Base-by-base conservation (phyloP, 2,329 filamentous ascomycete genomes). In the Colletotrichum eleusines region DNA sequence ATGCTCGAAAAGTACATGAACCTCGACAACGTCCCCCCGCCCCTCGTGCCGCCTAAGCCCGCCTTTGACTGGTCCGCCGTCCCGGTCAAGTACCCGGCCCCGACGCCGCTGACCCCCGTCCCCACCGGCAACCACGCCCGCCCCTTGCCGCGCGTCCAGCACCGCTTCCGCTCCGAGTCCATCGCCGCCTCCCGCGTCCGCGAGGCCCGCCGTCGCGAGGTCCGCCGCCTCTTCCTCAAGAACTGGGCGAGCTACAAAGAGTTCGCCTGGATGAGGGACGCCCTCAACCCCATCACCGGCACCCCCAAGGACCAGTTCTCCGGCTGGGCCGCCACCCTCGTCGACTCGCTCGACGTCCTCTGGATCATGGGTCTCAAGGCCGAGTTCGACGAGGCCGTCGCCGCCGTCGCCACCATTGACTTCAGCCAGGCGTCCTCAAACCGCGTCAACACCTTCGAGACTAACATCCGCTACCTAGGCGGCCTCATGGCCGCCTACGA, bases 401-500 rank as follows among this genome's bases (percentile, higher is more conserved):
- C 82, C 54, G 82, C 78, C 61, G 84, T 83, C 42, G 77, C 76
- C 16, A 66, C 44, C 78, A 84, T 91, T 66, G 84, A 88, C 75
- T 88, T 87, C 60, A 81, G 81, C 1, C 78, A 77, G 3, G 81
- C 83, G 1, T 79, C 74, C 0, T 74, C 76, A 6, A 54, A 71
- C 1, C n/a, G 76, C 1, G 78, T 84, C 59, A 92, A 91, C 72
- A 83, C 92, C 0, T 93, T 93, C 71, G 91, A 93, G 79, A 92
- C 90, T 0, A 92, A 87, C 16, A 93, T 93, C 67, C 87, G 91
- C 54, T 93, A 93, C 76, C 84, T 93, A 0, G 91, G 91, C 18
- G 91, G 91, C 0, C 84, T 93, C 66, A 76, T 93, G 70, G 87
- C 88, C 18, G 91, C 91, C 0, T 92, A 92, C 76, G 91, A 93